Conservation (phyloP, 148 eudicot genomes). For the Rhododendron kiyosumense region DNA sequence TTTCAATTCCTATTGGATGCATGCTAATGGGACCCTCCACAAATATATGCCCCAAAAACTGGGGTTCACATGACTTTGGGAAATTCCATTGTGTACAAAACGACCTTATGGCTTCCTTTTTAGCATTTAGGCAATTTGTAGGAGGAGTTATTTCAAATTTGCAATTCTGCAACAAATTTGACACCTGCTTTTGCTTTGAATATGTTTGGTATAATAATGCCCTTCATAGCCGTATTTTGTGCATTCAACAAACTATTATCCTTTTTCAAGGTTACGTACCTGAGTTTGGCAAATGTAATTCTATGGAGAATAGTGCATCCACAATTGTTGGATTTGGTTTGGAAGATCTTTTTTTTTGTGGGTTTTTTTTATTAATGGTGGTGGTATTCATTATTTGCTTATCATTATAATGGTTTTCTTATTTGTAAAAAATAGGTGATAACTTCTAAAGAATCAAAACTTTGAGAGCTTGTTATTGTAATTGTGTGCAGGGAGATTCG, state of each 20-base stretch:
- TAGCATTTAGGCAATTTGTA: neutral
- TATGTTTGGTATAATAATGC: neutral
- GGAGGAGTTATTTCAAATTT: neutral
- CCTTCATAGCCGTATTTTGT: neutral
- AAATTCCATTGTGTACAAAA: neutral
- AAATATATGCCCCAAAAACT: neutral
- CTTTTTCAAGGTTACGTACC: neutral
- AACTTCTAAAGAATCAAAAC: neutral
- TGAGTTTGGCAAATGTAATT: neutral
- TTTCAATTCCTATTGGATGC: too few relatives aligned
- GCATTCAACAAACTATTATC: neutral
- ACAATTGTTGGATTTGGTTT: neutral
- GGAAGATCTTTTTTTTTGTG: neutral
- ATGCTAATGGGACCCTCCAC: too few relatives aligned
- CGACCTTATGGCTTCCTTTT: neutral
- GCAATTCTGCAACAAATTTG: neutral
- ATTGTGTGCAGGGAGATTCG: constrained; percentile 49
- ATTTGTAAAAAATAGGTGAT: neutral
- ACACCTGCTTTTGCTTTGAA: neutral
- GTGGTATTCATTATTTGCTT: neutral
- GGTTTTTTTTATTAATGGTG: neutral
- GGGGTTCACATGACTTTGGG: neutral
- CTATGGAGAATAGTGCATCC: neutral
- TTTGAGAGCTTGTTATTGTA: neutral
- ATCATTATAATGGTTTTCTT: neutral